Conservation (phyloP, 2,329 filamentous ascomycete species). For the Boeremia exigua region DNA sequence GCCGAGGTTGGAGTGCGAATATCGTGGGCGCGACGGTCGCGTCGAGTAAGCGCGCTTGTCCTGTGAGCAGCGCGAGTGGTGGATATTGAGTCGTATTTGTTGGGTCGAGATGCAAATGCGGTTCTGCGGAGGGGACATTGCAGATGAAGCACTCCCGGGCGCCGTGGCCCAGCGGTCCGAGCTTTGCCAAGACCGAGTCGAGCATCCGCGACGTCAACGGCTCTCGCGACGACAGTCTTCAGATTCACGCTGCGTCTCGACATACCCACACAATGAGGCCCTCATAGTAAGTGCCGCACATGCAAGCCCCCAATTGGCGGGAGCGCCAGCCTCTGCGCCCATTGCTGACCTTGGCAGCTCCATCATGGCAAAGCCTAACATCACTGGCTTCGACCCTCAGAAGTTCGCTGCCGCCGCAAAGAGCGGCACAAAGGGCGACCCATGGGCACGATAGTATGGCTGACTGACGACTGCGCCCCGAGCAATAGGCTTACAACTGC, state of each 20-base stretch:
- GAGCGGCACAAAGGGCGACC: constrained; percentile 62
- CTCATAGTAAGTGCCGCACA: constrained; percentile 28
- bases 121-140: constrained; percentile 7
- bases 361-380: constrained; percentile 66
- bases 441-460: constrained; percentile 67
- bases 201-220: constrained; percentile 19
- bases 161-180: constrained; percentile 8
- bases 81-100: not conserved
- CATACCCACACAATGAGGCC: constrained; percentile 30
- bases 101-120: not conserved
- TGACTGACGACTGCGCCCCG: not conserved
- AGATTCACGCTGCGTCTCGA: constrained; percentile 26
- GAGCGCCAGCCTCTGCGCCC: not conserved
- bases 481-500: constrained; percentile 23
- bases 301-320: constrained; percentile 11
- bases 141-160: constrained; percentile 4
- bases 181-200: constrained; percentile 11
- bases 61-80: not conserved
- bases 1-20: not conserved
- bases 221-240: constrained; percentile 25
- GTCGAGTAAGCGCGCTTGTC: not conserved
- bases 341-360: constrained; percentile 31
- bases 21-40: not conserved
- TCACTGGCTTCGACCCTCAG: constrained; percentile 90
- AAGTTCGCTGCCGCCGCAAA: constrained; percentile 77